Base-by-base conservation (phyloP, 2,329 filamentous ascomycete species). In the Alternaria brassicicola region DNA sequence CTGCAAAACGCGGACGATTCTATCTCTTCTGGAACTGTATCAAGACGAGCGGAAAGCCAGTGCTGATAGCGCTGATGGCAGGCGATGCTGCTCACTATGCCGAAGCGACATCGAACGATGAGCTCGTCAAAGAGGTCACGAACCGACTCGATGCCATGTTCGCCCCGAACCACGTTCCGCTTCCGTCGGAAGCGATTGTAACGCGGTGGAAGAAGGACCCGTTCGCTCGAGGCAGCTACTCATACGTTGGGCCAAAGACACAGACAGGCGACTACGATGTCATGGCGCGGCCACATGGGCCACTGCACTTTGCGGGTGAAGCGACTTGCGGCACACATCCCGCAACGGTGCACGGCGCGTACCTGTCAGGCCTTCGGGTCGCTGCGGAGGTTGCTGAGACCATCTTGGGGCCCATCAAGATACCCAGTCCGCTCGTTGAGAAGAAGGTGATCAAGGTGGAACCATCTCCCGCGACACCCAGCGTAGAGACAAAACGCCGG, bases 21-120 rank as follows among this genome's bases (percentile, higher is more conserved):
- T 99, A 98, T 71, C 87, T 99, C 68, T 98, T 97, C 86, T 98
- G 97, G 86, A 98, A 99, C 70, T 92, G 93, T 53, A 89, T 93
- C 59, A 91, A 92, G 67, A 96, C 92, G 3, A 93, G 91, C 43
- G 96, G 96, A 1, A 82, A 96, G 33, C 95, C 80, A 33, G 92
- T 93, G 50, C 83, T 97, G 23, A 88, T 98, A 60, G 95, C 92
- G 8, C 84, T 99, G 26, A 97, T 99, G 94, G 94, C 94, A 48
- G 95, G 95, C 21, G 92, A 97, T 67, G 92, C 96, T 19, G 95
- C 93, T 15, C 91, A 93, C 67, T 90, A 96, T 63, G 92, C 92
- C 0, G 96, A 99, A 77, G 82, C 83, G 50, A 88, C 88, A 1
- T 85, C 87, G 51, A 91, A 97, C 66, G 86, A 90, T 36, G 86